phyloP scores from a whole-genome alignment of 257 asterid species.

The Pogostemon cablin region DNA sequence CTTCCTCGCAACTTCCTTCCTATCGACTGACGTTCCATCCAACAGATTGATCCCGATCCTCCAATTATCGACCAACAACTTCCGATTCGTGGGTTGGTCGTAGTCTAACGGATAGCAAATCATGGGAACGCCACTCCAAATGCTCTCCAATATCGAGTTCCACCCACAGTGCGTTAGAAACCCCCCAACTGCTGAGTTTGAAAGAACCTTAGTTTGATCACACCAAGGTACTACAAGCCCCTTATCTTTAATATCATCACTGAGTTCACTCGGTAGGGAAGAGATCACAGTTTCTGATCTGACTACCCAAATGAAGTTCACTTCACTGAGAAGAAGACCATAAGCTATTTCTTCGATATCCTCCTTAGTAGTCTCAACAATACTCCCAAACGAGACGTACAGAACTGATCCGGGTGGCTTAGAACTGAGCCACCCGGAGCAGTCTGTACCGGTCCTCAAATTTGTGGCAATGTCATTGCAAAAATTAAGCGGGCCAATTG shows the following conservation, averaged over 20 bases:
- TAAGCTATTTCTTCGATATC: conserved; percentile 52
- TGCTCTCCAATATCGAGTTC: conserved; percentile 58
- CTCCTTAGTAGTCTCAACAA: conserved; percentile 36
- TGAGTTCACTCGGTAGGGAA: conserved; percentile 20
- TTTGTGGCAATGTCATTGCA: conserved; percentile 21
- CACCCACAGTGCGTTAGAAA: conserved; percentile 63
- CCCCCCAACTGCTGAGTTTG: conserved; percentile 45
- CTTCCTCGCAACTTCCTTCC: conserved; percentile 42
- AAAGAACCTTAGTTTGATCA: conserved; percentile 43
- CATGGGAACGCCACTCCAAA: conserved; percentile 61
- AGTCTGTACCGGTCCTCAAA: conserved; percentile 50
- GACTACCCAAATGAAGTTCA: conserved; percentile 65
- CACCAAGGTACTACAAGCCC: conserved; percentile 59
- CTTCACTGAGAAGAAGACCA: conserved; percentile 55
- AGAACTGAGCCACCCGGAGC: conserved; percentile 52
- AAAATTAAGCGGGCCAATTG: conserved; percentile 56
- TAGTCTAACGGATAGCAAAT: conserved; percentile 48
- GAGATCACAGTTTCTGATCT: conserved; percentile 44
- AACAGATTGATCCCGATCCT: conserved; percentile 51
- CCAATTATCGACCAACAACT: conserved; percentile 57
- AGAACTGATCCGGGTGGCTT: conserved; percentile 53
- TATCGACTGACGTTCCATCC: conserved; percentile 37
- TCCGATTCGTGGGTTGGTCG: conserved; percentile 55
- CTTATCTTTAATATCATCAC: conserved; percentile 29
- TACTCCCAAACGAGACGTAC: conserved; percentile 70